Percentiles rank a stretch among this genome's conserved stretches.
Conservation (phyloP, 805 yeast genomes). For the Hanseniaspora lindneri region DNA sequence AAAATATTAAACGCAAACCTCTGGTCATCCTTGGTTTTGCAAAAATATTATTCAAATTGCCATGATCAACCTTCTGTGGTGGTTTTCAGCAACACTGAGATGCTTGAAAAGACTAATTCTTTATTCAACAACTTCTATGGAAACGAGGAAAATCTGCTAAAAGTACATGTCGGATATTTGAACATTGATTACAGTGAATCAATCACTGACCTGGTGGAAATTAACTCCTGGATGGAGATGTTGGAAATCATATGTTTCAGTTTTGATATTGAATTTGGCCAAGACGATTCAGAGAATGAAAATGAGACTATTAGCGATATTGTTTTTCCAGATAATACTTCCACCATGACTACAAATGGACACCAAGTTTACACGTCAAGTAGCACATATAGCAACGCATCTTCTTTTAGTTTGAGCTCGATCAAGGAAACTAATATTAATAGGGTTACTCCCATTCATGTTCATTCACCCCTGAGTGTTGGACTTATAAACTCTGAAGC, state of each 20-base stretch:
- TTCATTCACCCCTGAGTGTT: too few relatives aligned
- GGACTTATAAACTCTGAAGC: too few relatives aligned
- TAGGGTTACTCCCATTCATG: too few relatives aligned
- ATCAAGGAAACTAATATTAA: too few relatives aligned
- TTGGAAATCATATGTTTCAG: slow-evolving; percentile 27
- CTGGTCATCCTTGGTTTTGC: slow-evolving; percentile 5
- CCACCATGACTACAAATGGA: too few relatives aligned
- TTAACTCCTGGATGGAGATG: slow-evolving; percentile 23
- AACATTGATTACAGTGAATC: slow-evolving; percentile 27
- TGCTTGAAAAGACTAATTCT: background rate
- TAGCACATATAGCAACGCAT: too few relatives aligned
- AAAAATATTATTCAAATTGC: background rate
- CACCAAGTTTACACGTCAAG: too few relatives aligned
- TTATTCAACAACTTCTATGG: slow-evolving; percentile 3
- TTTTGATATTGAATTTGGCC: slow-evolving; percentile 26
- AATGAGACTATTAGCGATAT: background rate
- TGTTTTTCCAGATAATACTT: too few relatives aligned
- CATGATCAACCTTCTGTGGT: background rate
- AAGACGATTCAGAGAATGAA: slow-evolving; percentile 22
- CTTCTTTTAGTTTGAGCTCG: too few relatives aligned
- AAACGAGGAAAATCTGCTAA: slow-evolving; percentile 11
- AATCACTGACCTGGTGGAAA: slow-evolving; percentile 26
- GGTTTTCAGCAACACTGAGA: slow-evolving; percentile 6
- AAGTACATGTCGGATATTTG: slow-evolving; percentile 27
- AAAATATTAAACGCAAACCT: background rate